A percentile compares a stretch with the other conserved stretches of the same genome.
Conservation (phyloP, 2,329 filamentous ascomycete species). For the Tolypocladium ovalisporum region DNA sequence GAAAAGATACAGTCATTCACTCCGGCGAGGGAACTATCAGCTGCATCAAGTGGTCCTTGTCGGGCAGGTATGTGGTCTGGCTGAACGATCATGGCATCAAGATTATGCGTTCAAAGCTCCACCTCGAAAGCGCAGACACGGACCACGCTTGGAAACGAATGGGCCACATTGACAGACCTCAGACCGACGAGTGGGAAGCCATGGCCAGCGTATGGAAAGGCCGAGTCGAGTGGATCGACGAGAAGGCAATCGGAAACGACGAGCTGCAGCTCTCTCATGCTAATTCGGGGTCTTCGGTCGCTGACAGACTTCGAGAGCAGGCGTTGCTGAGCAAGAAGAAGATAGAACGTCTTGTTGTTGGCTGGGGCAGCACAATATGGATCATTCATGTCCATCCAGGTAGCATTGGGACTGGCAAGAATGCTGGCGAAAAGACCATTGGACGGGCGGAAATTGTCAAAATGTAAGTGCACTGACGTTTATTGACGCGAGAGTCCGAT, state of each 20-base stretch:
- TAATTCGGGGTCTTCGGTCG: slow-evolving; percentile 30
- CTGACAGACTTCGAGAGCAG: slow-evolving; percentile 37
- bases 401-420: slow-evolving; percentile 52
- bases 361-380: slow-evolving; percentile 96
- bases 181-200: slow-evolving; percentile 81
- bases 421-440: slow-evolving; percentile 58
- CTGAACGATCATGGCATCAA: slow-evolving; percentile 96
- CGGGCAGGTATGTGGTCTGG: slow-evolving; percentile 89
- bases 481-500: neutral
- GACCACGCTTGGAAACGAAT: slow-evolving; percentile 92
- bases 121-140: slow-evolving; percentile 62
- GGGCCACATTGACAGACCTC: slow-evolving; percentile 81
- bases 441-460: slow-evolving; percentile 85
- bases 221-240: slow-evolving; percentile 85
- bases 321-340: slow-evolving; percentile 32
- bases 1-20: slow-evolving; percentile 79
- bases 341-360: slow-evolving; percentile 75
- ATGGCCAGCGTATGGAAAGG: slow-evolving; percentile 97
- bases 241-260: slow-evolving; percentile 64
- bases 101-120: slow-evolving; percentile 84
- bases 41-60: slow-evolving; percentile 88
- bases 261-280: slow-evolving; percentile 33
- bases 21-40: slow-evolving; percentile 86
- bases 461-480: slow-evolving; percentile 50
- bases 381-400: slow-evolving; percentile 83